Base-by-base conservation (phyloP, 306 rosid species). In the Gillenia trifoliata region DNA sequence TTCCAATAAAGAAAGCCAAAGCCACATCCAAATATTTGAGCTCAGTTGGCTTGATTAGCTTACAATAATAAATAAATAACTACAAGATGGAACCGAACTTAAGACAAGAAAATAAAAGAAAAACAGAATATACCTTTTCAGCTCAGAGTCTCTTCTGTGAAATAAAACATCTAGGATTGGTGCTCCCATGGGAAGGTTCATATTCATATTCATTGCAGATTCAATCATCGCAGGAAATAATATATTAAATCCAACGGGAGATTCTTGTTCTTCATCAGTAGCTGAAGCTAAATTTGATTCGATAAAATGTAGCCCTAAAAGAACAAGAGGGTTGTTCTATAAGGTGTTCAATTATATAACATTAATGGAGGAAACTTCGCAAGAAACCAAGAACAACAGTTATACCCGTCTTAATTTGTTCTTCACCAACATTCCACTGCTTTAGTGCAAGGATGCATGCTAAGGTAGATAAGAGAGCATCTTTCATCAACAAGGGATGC, bases 231-330 rank as follows among this genome's bases (percentile, higher is more conserved):
- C 71, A 63, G 94, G 94, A 75, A 93, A 91, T 20, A 89, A 79
- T 40, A 93, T 73, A 71, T 86, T 83, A 78, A 91, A 93, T 68
- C 94, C 98, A 60, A 91, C 77, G 22, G 96, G 97, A 79, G 82
- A 83, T 54, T 45, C 81, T 62, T 85, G 94, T 72, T 84, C 89
- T 75, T 82, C 89, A 56, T 93, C 91, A 55, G 75, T 40, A 68
- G 88, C 86, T 63, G 87, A 89, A 73, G 88, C 80, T 55, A 91
- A 64, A 78, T 91, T 89, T 55, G 90, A 84, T 68, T 90, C 81
- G 4, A 93, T 80, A 78, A 91, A 93, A 78, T 75, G 79, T 63
- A 93, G 86, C 65, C 96, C 97, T 93, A 82, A 86, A 83, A 62
- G 52, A 56, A 75, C 50, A 81, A 70, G 62, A 62, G 75, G 45